These are phyloP conservation scores for Pseudophaeomoniella oleicola DNA, from an alignment of 2,329 filamentous ascomycete species.

Conservation along the genomic window DNA sequence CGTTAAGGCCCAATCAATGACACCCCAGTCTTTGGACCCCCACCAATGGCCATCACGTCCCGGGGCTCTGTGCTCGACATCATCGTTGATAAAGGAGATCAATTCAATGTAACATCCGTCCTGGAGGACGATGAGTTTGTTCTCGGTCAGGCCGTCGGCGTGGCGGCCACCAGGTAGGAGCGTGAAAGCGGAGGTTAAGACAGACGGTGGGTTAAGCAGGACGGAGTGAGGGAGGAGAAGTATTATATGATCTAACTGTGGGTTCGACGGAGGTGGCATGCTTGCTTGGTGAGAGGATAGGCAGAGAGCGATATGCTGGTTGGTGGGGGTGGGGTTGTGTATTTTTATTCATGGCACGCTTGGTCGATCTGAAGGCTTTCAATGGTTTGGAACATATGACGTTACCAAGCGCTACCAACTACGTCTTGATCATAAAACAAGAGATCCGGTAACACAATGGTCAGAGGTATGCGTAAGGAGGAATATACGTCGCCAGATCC, in stretches of 20 bases:
- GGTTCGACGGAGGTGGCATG: no score
- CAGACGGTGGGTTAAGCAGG: constrained; percentile 32
- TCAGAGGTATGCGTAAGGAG: no score
- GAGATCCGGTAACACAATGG: no score
- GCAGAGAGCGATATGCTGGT: no score
- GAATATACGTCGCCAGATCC: no score
- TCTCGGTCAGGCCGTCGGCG: constrained; percentile 44
- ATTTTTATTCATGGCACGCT: no score
- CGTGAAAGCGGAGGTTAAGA: constrained; percentile 40
- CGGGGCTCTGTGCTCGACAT: constrained; percentile 14
- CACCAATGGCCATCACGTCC: constrained; percentile 39
- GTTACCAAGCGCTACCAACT: no score
- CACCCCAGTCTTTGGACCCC: constrained; percentile 18
- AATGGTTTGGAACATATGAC: no score
- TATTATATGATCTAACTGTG: constrained; percentile 48
- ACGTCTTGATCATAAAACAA: no score
- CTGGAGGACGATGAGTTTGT: constrained; percentile 46
- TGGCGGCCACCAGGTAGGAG: constrained; percentile 47
- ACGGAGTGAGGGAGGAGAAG: constrained; percentile 42
- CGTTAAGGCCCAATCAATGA: background rate
- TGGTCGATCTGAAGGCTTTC: no score
- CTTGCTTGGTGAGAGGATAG: no score
- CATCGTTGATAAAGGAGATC: constrained; percentile 43
- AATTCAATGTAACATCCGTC: constrained; percentile 55
- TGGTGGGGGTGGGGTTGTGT: no score